Evolutionary conservation across 139 green algal species (phyloP).

Genomic region (Chlorella vulgaris): DNA sequence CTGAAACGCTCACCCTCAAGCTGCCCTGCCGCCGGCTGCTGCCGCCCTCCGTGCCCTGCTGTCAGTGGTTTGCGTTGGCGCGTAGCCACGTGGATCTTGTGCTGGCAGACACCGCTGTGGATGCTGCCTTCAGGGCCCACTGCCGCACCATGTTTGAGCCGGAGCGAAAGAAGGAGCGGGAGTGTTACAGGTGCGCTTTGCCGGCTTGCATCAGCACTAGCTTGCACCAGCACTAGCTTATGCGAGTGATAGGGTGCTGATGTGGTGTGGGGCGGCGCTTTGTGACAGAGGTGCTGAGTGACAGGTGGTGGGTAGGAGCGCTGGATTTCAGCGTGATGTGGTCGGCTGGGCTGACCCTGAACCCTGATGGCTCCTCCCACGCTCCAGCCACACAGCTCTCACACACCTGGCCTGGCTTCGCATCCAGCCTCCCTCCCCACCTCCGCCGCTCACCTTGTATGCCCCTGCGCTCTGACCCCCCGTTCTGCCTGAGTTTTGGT

Average conservation of each 20-base stretch:
- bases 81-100: neutral
- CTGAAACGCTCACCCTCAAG: no score
- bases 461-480: neutral
- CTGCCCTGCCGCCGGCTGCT: neutral
- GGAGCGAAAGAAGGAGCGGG: neutral
- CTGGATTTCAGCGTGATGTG: no score
- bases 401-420: no score
- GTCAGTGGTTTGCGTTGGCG: constrained; percentile 21
- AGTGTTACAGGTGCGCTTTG: neutral
- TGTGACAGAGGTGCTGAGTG: no score
- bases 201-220: no score
- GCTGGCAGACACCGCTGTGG: neutral
- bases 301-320: no score
- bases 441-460: neutral
- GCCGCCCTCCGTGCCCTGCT: neutral
- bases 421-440: no score
- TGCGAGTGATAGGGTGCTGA: neutral
- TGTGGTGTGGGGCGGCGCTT: neutral
- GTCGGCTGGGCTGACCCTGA: no score
- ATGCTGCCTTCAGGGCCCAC: neutral
- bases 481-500: neutral
- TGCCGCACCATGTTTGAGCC: constrained; percentile 10
- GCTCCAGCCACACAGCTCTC: no score
- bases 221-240: no score
- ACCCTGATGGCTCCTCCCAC: no score